phyloP scores from a whole-genome alignment of 495 filamentous ascomycete species.

The Tuber microsphaerosporum region DNA sequence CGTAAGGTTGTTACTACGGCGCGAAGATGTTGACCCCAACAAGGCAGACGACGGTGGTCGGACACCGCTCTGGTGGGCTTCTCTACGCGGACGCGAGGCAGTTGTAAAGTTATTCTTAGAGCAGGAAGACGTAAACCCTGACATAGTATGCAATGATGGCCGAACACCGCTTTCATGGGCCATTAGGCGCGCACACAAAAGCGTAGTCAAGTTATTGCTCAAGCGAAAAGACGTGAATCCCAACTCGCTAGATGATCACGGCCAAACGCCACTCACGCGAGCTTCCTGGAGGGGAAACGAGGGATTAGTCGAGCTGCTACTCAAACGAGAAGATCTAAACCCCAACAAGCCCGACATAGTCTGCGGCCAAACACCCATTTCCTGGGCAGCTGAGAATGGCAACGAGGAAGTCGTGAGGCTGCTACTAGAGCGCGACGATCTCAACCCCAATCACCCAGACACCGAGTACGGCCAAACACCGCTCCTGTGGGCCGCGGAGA shows the following conservation, averaged over 20 bases:
- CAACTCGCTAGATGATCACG: conserved; percentile 9
- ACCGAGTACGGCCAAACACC: conserved; percentile 9
- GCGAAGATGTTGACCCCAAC: neutral
- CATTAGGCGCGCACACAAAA: conserved; percentile 8
- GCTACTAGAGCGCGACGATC: conserved; percentile 21
- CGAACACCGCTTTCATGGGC: conserved; percentile 12
- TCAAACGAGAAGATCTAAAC: conserved; percentile 29
- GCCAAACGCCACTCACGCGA: conserved; percentile 10
- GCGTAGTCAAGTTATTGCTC: conserved; percentile 12
- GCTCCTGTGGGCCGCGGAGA: conserved; percentile 10
- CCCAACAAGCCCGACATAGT: neutral
- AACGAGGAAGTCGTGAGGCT: conserved; percentile 17
- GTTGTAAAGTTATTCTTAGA: conserved; percentile 11
- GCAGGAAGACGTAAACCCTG: conserved; percentile 7
- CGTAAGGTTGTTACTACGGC: conserved; percentile 15
- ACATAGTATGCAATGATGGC: conserved; percentile 4
- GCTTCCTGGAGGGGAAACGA: conserved; percentile 12
- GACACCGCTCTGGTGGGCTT: conserved; percentile 13
- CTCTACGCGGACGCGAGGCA: conserved; percentile 10
- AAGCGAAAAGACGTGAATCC: conserved; percentile 7
- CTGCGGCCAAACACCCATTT: conserved; percentile 13
- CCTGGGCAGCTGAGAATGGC: conserved; percentile 15
- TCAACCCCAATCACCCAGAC: conserved; percentile 7
- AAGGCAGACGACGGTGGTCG: neutral
- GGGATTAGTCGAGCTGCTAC: conserved; percentile 2